These are phyloP conservation scores for Heritiera fomes DNA, from an alignment of 345 rosid species.

Conservation along the genomic window DNA sequence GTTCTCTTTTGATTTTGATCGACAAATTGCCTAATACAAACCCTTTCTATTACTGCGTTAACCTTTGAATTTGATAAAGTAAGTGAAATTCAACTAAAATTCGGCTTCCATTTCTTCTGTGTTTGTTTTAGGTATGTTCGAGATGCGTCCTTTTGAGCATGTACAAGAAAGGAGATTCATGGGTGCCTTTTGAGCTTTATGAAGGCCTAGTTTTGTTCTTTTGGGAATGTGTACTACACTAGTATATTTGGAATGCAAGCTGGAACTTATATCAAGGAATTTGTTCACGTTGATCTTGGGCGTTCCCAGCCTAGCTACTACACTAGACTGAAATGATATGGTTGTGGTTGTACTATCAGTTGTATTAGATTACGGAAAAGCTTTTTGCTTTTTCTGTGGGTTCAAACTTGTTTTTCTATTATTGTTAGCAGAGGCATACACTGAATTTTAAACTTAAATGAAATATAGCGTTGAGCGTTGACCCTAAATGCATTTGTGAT, in stretches of 20 bases:
- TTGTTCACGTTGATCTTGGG: slow-evolving; percentile 96
- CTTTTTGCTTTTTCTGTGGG: not conserved
- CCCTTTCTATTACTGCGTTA: no score
- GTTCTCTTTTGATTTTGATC: no score
- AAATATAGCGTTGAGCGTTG: not conserved
- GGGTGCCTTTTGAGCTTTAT: not conserved
- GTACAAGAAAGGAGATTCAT: not conserved
- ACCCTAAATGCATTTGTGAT: not conserved
- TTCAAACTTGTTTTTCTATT: not conserved
- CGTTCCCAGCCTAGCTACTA: slow-evolving; percentile 83
- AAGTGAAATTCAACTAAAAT: no score
- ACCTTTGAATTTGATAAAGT: no score
- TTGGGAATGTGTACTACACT: not conserved
- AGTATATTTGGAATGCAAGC: slow-evolving; percentile 54
- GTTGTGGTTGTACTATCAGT: not conserved
- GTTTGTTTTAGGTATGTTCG: no score
- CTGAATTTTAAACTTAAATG: not conserved
- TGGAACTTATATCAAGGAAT: slow-evolving; percentile 95
- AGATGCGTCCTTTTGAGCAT: no score
- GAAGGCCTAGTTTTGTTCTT: not conserved
- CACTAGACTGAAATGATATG: not conserved
- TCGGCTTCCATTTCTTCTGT: no score
- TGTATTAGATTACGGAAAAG: not conserved
- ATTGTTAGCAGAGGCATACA: not conserved
- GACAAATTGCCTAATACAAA: no score